Base-by-base conservation (phyloP, 2,329 filamentous ascomycete species). In the Fusarium illudens region DNA sequence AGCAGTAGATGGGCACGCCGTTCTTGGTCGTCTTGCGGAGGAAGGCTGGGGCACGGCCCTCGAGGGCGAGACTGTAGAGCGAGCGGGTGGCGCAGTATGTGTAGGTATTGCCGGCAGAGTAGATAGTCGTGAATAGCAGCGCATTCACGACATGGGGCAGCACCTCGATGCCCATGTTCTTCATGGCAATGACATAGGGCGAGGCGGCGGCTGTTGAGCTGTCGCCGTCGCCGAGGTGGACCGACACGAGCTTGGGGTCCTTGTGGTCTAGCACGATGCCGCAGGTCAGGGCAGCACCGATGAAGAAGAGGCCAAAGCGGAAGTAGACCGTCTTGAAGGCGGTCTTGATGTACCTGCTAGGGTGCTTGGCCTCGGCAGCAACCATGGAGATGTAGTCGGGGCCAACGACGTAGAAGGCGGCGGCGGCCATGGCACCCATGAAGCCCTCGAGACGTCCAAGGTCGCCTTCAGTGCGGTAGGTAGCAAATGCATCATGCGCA, bases 261-360 rank as follows among this genome's bases (percentile, higher is more conserved):
- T 22, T 50, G 8, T 57, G 60, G 42, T 27, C 34, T 8, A 71
- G 53, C 0, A 52, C 65, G 13, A 71, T 51, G 12, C 68, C 68
- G n/a, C 60, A 64, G 7, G 66, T 66, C 2, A 71, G 2, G 2
- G 68, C 65, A 36, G 37, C 90, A 4, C 92, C 84, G 42, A 92
- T 86, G 77, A 93, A 93, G 79, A 94, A 93, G 2, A 87, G 80
- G 0, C 89, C 88, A 42, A 94, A 82, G 51, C 91, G 89, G 76
- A 90, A 92, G 79, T 93, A 93, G 8, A 92, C 89, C n/a, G 88
- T 87, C 65, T 92, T 92, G 76, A 87, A 92, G 2, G 91, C 91
- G 57, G 84, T 87, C 1, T 90, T 91, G 75, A 94, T 85, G 19
- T 89, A 85, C 27, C 79, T 80, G 19, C 89, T 86, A 0, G 90